Base-by-base conservation (phyloP, 192 early-diverging fungal genomes). In the Coemansia reversa region DNA sequence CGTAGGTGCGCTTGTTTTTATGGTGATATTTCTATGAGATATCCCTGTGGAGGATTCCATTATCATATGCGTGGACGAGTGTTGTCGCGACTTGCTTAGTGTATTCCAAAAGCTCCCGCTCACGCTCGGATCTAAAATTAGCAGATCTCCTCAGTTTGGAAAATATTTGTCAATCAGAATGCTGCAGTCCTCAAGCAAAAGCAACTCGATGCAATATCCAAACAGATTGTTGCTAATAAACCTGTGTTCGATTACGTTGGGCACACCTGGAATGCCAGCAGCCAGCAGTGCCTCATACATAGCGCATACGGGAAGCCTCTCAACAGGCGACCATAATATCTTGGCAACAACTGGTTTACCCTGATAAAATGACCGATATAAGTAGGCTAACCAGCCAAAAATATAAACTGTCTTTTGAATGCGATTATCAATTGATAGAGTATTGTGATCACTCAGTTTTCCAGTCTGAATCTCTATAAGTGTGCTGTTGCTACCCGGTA, bases 141-240 rank as follows among this genome's bases (percentile, higher is more conserved):
- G 35, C 22, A 27, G 14, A 23, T 7, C 1, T 16, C 32, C n/a
- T 33, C 2, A 4, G 1, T 8, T 35, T 6, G 0, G 51, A 18
- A 8, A 53, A 14, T 19, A 60, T 22, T 19, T 54, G 16, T 29
- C 47, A 7, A 65, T 47, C 0, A 53, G 0, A 1, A 24, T 48
- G 0, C 69, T 63, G 25, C 63, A 65, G 47, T 71, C 30, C 55
- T 71, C 63, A 2, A 63, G 24, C 3, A 65, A 18, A 2, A 71
- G 47, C 23, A 51, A 71, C 24, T 63, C 63, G 5, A 63, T 30
- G 5, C 53, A 42, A 30, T 62, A 72, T 8, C 69, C 58, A 51
- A 65, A 65, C 18, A 39, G 6, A 12, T 72, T 23, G 1, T 2
- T 1, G 2, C 19, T 22, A 7, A 65, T 25, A 9, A 65, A 30